phyloP scores from a whole-genome alignment of 768 basidiomycete genomes.

The Sarcodon aspratus region DNA sequence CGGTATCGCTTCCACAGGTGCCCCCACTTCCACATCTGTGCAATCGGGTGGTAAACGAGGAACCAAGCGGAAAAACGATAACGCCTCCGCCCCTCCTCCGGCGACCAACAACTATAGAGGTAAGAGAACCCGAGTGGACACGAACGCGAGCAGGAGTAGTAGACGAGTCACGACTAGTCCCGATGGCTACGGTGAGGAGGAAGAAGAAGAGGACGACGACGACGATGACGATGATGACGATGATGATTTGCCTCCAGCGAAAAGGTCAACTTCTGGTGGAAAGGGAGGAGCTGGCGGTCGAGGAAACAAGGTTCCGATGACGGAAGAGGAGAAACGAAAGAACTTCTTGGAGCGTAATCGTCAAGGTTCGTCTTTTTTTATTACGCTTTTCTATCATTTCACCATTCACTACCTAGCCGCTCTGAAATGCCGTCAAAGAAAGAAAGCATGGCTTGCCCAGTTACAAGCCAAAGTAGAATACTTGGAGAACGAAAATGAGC shows the following conservation, averaged over 20 bases:
- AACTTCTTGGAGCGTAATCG: constrained; percentile 97
- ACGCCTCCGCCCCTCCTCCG: constrained; percentile 15
- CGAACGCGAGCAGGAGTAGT: constrained; percentile 12
- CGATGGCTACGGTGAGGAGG: constrained; percentile 19
- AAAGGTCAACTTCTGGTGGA: not conserved
- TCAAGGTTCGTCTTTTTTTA: constrained; percentile 56
- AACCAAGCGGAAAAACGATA: constrained; percentile 59
- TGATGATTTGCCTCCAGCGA: not conserved
- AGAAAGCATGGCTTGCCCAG: constrained; percentile 93
- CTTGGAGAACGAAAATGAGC: constrained; percentile 89
- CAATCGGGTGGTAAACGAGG: constrained; percentile 36
- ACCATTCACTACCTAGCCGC: constrained; percentile 48
- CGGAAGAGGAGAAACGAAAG: constrained; percentile 94
- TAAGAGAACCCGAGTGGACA: constrained; percentile 28
- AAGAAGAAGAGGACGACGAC: constrained; percentile 22
- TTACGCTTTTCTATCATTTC: not conserved
- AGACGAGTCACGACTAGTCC: constrained; percentile 14
- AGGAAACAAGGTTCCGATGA: constrained; percentile 69
- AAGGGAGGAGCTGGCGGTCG: constrained; percentile 2
- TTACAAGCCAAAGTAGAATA: constrained; percentile 92
- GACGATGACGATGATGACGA: constrained; percentile 9
- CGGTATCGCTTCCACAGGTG: not conserved
- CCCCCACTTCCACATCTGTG: constrained; percentile 9
- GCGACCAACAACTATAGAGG: constrained; percentile 5
- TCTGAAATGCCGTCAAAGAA: constrained; percentile 96